Conservation (phyloP, 2,329 filamentous ascomycete species). For the Fusarium sp. region DNA sequence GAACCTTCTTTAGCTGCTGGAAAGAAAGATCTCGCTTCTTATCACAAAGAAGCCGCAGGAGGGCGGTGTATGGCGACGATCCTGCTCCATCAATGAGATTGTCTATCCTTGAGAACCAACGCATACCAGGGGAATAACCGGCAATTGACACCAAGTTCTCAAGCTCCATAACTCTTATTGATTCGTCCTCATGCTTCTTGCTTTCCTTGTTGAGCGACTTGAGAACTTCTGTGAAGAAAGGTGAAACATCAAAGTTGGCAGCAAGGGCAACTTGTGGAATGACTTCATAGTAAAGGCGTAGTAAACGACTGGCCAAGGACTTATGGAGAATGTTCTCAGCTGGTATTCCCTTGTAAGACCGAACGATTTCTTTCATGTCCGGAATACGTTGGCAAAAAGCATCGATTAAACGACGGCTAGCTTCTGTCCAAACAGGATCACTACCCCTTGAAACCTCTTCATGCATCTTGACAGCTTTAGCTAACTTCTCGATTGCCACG, state of each 20-base stretch:
- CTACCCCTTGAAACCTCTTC: conserved; percentile 52
- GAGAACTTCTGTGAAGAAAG: conserved; percentile 75
- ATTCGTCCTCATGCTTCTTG: conserved; percentile 59
- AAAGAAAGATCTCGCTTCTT: conserved; percentile 44
- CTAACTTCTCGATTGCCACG: conserved; percentile 81
- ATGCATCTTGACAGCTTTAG: conserved; percentile 69
- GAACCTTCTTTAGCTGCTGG: conserved; percentile 61
- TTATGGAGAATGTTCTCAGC: conserved; percentile 77
- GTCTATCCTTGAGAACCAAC: conserved; percentile 85
- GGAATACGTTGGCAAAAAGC: conserved; percentile 84
- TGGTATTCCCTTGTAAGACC: conserved; percentile 74
- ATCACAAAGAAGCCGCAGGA: conserved; percentile 62
- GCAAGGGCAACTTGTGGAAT: conserved; percentile 81
- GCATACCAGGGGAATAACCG: conserved; percentile 81
- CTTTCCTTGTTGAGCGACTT: conserved; percentile 65
- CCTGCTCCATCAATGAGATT: conserved; percentile 57
- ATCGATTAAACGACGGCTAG: conserved; percentile 71
- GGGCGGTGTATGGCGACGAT: conserved; percentile 74
- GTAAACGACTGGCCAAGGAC: conserved; percentile 79
- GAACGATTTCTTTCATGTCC: conserved; percentile 81
- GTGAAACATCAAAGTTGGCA: conserved; percentile 88
- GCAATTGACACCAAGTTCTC: conserved; percentile 85
- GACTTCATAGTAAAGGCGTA: conserved; percentile 86
- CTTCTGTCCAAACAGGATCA: conserved; percentile 71
- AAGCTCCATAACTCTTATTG: conserved; percentile 75